Base-by-base conservation (phyloP, 2,329 filamentous ascomycete species). In the Sclerotinia spermophila region DNA sequence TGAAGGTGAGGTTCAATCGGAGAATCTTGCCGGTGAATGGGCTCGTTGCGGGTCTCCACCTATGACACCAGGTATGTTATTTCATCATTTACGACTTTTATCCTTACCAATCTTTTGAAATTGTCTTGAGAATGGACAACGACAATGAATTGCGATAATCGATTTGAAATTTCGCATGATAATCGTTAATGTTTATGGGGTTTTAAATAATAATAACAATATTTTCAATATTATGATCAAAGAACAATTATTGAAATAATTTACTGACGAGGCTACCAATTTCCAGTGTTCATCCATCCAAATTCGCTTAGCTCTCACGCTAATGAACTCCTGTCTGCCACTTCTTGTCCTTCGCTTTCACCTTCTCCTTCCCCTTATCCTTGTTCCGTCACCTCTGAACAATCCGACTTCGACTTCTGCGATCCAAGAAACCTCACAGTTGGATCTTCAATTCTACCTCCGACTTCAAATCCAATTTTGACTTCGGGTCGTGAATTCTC, bases 381-480 rank as follows among this genome's bases (percentile, higher is more conserved):
- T 76, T 85, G 87, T 77, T 89, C 92, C 70, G 83, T 90, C 79
- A 83, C 86, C 60, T 89, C 89, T 2, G 91, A 93, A 78, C 77
- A 78, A 72, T 67, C 65, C 35, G 90, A 93, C 80, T 86, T 93
- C 75, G 90, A 93, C 82, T 96, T 96, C 81, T 97, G 95, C 82
- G 94, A 97, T 79, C 94, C 95, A 45, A 90, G 94, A 78, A 93
- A 97, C 79, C 84, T 97, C 74, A 97, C 92, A 30, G 92, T 97
- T 55, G 82, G 80, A 83, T 78, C 81, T 85, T 69, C 81, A 83
- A 85, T 71, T 69, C 76, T 74, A 65, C 73, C 75, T 42, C 65
- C 59, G 42, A 67, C 70, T 67, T 64, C 75, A 77, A 67, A 74
- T 66, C 56, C 73, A 59, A 70, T 83, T 76, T 80, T 84, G 53